A percentile compares a stretch with the other conserved stretches of the same genome.
These are phyloP conservation scores for Hortiboletus rubellus DNA, from an alignment of 1,284 basidiomycete species.

Conservation along the genomic window DNA sequence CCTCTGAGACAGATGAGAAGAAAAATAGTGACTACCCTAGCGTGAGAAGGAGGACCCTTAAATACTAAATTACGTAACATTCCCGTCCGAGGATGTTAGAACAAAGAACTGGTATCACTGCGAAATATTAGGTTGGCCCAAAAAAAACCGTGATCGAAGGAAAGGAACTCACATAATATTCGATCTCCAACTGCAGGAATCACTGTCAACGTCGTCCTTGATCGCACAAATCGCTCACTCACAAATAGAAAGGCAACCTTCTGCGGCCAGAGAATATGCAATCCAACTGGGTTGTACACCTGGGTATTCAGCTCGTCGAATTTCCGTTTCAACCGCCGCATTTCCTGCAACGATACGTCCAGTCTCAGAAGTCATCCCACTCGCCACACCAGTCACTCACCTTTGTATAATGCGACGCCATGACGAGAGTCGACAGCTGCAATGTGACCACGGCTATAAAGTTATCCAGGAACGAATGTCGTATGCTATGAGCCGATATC, in stretches of 20 bases:
- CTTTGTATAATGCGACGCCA: constrained; percentile 73
- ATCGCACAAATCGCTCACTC: constrained; percentile 38
- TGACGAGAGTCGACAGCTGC: constrained; percentile 66
- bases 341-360: constrained; percentile 53
- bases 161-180: constrained; percentile 62
- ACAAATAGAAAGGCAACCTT: constrained; percentile 84
- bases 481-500: constrained; percentile 73
- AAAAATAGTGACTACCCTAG: constrained; percentile 5
- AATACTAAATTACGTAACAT: constrained; percentile 13
- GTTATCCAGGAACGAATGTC: constrained; percentile 66
- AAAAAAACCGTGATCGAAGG: not conserved
- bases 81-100: not conserved
- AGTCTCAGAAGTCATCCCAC: constrained; percentile 1
- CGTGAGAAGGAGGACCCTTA: constrained; percentile 10
- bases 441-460: constrained; percentile 68
- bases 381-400: constrained; percentile 40
- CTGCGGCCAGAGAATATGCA: constrained; percentile 80
- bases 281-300: constrained; percentile 75
- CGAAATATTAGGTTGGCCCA: constrained; percentile 1
- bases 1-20: constrained; percentile 1
- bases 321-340: constrained; percentile 61
- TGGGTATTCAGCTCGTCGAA: constrained; percentile 66
- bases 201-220: constrained; percentile 3
- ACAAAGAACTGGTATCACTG: constrained; percentile 25
- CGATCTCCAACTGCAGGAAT: constrained; percentile 64